Conservation (phyloP, 495 filamentous ascomycete species). For the Penicillium soppii region DNA sequence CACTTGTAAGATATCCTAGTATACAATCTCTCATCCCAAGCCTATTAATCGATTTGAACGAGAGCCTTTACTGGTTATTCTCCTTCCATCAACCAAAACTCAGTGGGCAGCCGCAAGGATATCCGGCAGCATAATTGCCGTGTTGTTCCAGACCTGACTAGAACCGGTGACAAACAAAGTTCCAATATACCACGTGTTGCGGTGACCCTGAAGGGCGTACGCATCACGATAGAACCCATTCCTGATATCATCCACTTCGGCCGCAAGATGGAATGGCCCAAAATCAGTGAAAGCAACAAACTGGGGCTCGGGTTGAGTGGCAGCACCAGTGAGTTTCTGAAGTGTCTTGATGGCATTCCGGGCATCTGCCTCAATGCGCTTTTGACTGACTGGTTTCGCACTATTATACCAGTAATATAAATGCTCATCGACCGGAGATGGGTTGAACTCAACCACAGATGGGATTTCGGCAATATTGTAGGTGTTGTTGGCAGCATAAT, state of each 20-base stretch:
- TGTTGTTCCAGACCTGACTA: too few relatives aligned
- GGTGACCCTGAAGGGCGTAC: conserved; percentile 36
- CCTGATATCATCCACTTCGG: conserved; percentile 22
- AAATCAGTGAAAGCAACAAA: conserved; percentile 26
- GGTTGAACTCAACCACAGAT: conserved; percentile 15
- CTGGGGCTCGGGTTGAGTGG: conserved; percentile 4
- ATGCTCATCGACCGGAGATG: conserved; percentile 18
- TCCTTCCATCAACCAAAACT: too few relatives aligned
- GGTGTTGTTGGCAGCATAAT: conserved; percentile 13
- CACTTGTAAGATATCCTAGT: too few relatives aligned
- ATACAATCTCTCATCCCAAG: too few relatives aligned
- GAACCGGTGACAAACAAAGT: background rate
- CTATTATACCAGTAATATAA: conserved; percentile 23
- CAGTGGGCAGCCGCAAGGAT: too few relatives aligned
- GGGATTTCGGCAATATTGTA: conserved; percentile 31
- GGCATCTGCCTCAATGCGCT: conserved; percentile 7
- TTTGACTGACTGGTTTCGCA: background rate
- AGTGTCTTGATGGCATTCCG: conserved; percentile 11
- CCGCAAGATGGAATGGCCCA: conserved; percentile 29
- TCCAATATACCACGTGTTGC: conserved; percentile 38
- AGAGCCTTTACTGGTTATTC: too few relatives aligned
- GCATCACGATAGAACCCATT: conserved; percentile 38
- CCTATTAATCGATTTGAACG: too few relatives aligned
- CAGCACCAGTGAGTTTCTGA: conserved; percentile 6
- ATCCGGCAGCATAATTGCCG: too few relatives aligned